Percentiles rank a stretch among this genome's conserved stretches.
These are phyloP conservation scores for Brassica nigra DNA, from an alignment of 345 rosid genomes.

Conservation along the genomic window DNA sequence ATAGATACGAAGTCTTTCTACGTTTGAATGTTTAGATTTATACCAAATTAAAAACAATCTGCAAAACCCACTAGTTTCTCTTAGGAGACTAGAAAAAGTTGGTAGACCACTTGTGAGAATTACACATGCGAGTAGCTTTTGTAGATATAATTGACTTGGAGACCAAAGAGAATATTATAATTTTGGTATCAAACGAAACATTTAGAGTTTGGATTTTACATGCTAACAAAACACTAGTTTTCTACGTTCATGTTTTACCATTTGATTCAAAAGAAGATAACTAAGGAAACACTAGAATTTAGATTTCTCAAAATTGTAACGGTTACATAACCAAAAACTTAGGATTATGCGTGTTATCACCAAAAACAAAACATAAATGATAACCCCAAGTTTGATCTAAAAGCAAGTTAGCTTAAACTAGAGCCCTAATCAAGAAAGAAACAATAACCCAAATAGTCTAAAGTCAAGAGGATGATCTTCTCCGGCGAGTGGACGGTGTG, in stretches of 20 bases:
- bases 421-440: background rate
- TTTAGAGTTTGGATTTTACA: background rate
- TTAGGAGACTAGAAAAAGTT: background rate
- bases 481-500: constrained; percentile 66
- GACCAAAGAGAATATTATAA: background rate
- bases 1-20: constrained; percentile 1
- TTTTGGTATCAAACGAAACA: background rate
- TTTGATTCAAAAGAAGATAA: background rate
- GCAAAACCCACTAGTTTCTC: background rate
- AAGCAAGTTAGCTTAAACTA: constrained; percentile 24
- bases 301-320: constrained; percentile 25
- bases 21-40: background rate
- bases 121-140: background rate
- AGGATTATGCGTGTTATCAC: constrained; percentile 3
- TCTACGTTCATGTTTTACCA: background rate
- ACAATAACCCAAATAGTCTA: background rate
- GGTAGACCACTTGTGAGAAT: background rate
- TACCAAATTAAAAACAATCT: background rate
- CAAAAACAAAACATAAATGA: background rate
- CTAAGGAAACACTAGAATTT: constrained; percentile 6
- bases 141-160: background rate
- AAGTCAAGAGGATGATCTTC: constrained; percentile 42
- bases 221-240: background rate
- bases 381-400: constrained; percentile 18
- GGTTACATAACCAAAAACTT: constrained; percentile 22